These are phyloP conservation scores for Coemansia biformis DNA, from an alignment of 192 early-diverging fungal genomes.

Conservation along the genomic window DNA sequence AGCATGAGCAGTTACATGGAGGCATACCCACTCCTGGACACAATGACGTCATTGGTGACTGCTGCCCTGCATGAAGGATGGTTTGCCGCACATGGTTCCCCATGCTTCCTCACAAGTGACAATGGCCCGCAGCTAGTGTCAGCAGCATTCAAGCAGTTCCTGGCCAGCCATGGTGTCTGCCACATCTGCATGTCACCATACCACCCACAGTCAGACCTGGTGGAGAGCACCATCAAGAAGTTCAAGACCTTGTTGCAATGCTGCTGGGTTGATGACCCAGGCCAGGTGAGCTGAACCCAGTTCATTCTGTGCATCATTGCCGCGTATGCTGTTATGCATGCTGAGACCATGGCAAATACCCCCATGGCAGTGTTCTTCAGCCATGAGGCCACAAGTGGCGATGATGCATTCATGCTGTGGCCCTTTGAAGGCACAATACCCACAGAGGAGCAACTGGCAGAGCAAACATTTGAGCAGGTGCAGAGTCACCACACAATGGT, in stretches of 20 bases:
- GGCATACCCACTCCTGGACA: constrained; percentile 2
- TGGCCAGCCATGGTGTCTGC: background rate
- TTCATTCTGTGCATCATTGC: constrained; percentile 15
- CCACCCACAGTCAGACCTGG: constrained; percentile 20
- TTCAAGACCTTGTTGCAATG: constrained; percentile 14
- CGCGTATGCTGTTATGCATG: constrained; percentile 7
- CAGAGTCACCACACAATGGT: background rate
- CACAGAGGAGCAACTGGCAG: background rate
- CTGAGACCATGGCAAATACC: background rate
- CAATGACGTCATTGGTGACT: constrained; percentile 1
- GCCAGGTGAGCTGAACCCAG: constrained; percentile 1
- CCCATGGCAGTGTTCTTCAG: constrained; percentile 3
- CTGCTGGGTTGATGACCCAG: background rate
- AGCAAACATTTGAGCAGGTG: background rate
- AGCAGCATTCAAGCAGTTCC: background rate
- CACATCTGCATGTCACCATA: constrained; percentile 8
- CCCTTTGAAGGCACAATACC: background rate
- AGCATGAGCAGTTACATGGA: constrained; percentile 9
- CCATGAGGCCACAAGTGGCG: background rate
- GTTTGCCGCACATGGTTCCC: constrained; percentile 7
- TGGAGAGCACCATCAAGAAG: constrained; percentile 14
- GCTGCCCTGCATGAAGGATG: constrained; percentile 2
- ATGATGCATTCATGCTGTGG: background rate
- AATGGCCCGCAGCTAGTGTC: constrained; percentile 17
- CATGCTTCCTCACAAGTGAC: constrained; percentile 11